Percentiles rank a stretch among this genome's conserved stretches.
Conservation (phyloP, 805 yeast genomes). For the Kodamaea fukazawae region DNA sequence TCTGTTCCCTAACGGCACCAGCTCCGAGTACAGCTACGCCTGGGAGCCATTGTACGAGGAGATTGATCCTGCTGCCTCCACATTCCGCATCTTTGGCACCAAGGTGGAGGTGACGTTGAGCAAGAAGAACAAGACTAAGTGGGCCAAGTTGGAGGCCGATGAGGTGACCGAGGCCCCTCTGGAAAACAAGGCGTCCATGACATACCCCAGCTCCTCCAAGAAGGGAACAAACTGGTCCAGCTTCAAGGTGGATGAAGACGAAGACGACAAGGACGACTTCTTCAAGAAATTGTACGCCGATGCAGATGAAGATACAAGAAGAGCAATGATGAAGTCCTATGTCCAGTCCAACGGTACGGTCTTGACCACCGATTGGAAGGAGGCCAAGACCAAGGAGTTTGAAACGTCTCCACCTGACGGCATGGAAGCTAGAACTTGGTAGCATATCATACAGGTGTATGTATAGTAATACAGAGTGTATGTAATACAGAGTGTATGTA, state of each 20-base stretch:
- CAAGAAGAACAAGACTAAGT: conserved; percentile 46
- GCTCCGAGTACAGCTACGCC: conserved; percentile 56
- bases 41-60: conserved; percentile 52
- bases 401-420: conserved; percentile 77
- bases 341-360: conserved; percentile 94
- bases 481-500: too few species aligned
- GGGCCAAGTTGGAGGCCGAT: conserved; percentile 52
- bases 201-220: conserved; percentile 65
- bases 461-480: background rate
- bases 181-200: conserved; percentile 13
- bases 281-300: conserved; percentile 70
- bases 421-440: conserved; percentile 57
- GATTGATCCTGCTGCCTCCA: conserved; percentile 47
- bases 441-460: background rate
- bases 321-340: conserved; percentile 97
- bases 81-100: conserved; percentile 57
- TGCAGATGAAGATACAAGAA: conserved; percentile 81
- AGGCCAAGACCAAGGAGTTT: conserved; percentile 64
- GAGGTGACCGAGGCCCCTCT: conserved; percentile 9
- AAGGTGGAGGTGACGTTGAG: conserved; percentile 68
- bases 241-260: conserved; percentile 46
- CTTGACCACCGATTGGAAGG: conserved; percentile 89
- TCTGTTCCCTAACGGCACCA: conserved; percentile 46
- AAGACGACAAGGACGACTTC: conserved; percentile 55
- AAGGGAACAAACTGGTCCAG: conserved; percentile 68